Evolutionary conservation across 2,329 filamentous ascomycete genomes (phyloP).

Genomic region (Cytospora mali): DNA sequence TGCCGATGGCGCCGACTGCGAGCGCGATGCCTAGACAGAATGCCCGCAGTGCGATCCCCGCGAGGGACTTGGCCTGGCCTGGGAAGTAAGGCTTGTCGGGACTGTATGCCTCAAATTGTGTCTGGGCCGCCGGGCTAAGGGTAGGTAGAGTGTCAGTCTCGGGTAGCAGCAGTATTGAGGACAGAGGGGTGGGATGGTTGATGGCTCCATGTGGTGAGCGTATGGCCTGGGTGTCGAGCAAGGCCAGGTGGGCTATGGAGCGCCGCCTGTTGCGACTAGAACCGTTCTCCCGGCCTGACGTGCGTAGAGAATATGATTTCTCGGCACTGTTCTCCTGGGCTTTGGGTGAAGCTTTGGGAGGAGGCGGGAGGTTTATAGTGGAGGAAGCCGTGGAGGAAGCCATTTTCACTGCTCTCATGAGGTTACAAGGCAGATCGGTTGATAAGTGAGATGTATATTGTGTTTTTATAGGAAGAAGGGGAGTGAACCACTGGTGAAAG

Average conservation of each 20-base stretch:
- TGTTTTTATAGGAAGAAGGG: constrained; percentile 13
- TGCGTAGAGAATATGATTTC: constrained; percentile 14
- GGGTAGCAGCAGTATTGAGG: constrained; percentile 11
- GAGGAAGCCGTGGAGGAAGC: constrained; percentile 14
- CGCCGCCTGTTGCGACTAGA: constrained; percentile 23
- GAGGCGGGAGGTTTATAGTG: constrained; percentile 11
- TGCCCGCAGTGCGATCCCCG: constrained; percentile 61
- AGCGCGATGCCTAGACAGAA: constrained; percentile 55
- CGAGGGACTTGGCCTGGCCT: constrained; percentile 57
- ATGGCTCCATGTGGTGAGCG: constrained; percentile 5
- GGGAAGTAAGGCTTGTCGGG: constrained; percentile 43
- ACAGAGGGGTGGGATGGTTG: constrained; percentile 14
- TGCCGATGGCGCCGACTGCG: constrained; percentile 40
- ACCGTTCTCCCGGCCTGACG: constrained; percentile 19
- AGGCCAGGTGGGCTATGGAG: constrained; percentile 24
- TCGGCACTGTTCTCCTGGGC: constrained; percentile 7
- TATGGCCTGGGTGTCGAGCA: constrained; percentile 24
- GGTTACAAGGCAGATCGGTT: neutral
- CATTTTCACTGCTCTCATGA: constrained; percentile 2
- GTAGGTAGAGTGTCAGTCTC: constrained; percentile 31
- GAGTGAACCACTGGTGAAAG: neutral
- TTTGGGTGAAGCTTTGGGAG: constrained; percentile 7
- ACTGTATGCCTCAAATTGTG: constrained; percentile 32
- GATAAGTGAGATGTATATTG: constrained; percentile 7
- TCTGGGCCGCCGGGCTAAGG: constrained; percentile 37